Conservation (phyloP, 495 filamentous ascomycete species). For the Neurospora africana region DNA sequence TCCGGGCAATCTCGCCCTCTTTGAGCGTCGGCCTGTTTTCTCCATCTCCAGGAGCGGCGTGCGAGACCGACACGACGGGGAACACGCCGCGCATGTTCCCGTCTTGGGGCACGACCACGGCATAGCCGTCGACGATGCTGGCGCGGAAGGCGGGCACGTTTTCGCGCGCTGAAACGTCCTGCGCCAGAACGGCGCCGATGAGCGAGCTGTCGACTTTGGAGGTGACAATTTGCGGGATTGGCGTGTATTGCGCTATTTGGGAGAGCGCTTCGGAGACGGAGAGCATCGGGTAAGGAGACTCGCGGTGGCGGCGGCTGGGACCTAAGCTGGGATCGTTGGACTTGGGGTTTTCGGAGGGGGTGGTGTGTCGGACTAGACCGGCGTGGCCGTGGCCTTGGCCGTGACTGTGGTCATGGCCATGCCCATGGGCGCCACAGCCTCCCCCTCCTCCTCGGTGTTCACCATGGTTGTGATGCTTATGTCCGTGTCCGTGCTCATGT, state of each 20-base stretch:
- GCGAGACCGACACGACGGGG: conserved; percentile 77
- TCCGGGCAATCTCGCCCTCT: conserved; percentile 69
- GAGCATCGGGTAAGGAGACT: conserved; percentile 88
- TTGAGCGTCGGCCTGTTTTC: conserved; percentile 42
- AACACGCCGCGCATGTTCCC: conserved; percentile 64
- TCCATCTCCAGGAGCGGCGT: conserved; percentile 57
- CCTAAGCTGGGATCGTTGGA: conserved; percentile 79
- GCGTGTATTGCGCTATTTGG: conserved; percentile 61
- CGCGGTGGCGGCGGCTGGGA: conserved; percentile 64
- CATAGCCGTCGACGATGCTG: conserved; percentile 96
- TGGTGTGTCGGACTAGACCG: conserved; percentile 61
- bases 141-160: conserved; percentile 86
- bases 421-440: conserved; percentile 33
- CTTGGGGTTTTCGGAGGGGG: conserved; percentile 35
- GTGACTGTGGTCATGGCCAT: conserved; percentile 43
- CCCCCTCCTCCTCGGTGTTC: conserved; percentile 23
- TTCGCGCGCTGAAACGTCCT: conserved; percentile 70
- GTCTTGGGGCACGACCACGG: conserved; percentile 52
- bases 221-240: conserved; percentile 42
- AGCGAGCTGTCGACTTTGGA: conserved; percentile 50
- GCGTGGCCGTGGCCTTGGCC: conserved; percentile 53
- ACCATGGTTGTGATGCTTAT: conserved; percentile 33
- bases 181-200: conserved; percentile 68
- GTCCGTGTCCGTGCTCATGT: conserved; percentile 13
- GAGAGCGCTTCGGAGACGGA: conserved; percentile 69